Evolutionary conservation across 345 rosid genomes (phyloP), one percentile per base, ranked within the genome.

Genomic region (Eucalyptus marginata): DNA sequence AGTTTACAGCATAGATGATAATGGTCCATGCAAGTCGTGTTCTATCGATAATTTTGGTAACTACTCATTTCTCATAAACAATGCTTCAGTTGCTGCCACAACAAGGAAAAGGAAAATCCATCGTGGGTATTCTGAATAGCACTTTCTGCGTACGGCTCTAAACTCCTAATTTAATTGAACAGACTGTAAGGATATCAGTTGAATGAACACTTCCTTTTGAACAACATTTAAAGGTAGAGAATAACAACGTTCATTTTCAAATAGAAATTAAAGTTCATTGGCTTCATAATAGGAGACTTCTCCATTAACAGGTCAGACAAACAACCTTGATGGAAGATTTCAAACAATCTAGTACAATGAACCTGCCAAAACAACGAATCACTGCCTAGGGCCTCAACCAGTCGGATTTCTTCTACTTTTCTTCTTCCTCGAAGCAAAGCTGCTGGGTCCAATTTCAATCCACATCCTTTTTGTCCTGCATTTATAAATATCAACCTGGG

Each of bases 381-480:
- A 36, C 46, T 46, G 66, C 50, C 50, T 31, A 86, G 22, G 86
- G 27, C 50, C 76, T 50, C 49, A 12, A 36, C 56, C 50, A 11
- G 87, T 62, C 0, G 86, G 62, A 50, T 90, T 87, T 90, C 92
- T 95, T 92, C 88, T 95, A 86, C 92, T 92, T 93, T 95, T 97
- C 94, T 96, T 97, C 95, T 96, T 97, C 92, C 95, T 94, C 1
- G 96, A 93, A 62, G 96, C 96, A 93, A 91, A 93, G 93, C 94
- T 92, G 91, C 96, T 93, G 29, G 97, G 95, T 90, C 96, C 97
- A n/a, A 94, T 91, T 93, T 95, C 97, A 84, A 94, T 93, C 2
- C 97, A 91, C 95, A 94, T 91, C 90, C 99, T 94, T 93, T 96
- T 97, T 83, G 98, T 93, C 91, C 99, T 97, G 94, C 89, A 88